Evolutionary conservation across 2,329 filamentous ascomycete species (phyloP).

Genomic region (Aspergillus arachidicola): DNA sequence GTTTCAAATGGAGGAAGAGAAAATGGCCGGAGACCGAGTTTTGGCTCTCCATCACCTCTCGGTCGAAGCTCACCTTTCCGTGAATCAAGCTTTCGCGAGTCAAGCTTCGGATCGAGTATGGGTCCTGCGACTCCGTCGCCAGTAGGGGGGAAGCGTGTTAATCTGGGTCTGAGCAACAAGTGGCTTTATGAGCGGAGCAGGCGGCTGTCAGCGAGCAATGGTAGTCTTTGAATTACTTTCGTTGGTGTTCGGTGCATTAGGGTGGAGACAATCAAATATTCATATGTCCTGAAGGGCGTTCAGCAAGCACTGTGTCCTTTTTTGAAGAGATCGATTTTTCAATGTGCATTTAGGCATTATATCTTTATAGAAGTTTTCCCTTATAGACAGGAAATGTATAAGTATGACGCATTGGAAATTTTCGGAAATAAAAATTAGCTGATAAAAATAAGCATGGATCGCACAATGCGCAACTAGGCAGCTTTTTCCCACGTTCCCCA

Average conservation of each 20-base stretch:
- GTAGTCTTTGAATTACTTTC: conserved; percentile 30
- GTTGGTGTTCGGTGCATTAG: conserved; percentile 13
- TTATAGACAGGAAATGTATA: not conserved
- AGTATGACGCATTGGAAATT: not conserved
- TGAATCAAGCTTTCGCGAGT: conserved; percentile 25
- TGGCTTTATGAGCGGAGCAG: conserved; percentile 87
- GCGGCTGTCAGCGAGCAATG: conserved; percentile 41
- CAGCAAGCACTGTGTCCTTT: conserved; percentile 4
- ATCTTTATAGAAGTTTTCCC: not conserved
- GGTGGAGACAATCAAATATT: conserved; percentile 14
- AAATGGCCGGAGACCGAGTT: conserved; percentile 52
- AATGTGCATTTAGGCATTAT: not conserved
- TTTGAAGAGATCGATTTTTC: not conserved
- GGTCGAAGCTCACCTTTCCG: conserved; percentile 36
- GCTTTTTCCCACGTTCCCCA: conserved; percentile 5
- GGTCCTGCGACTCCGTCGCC: conserved; percentile 71
- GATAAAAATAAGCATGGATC: not conserved
- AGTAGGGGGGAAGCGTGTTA: conserved; percentile 65
- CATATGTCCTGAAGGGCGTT: conserved; percentile 12
- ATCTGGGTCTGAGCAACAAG: conserved; percentile 82
- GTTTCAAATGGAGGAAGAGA: conserved; percentile 50
- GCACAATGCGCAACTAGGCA: conserved; percentile 1
- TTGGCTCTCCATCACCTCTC: conserved; percentile 54
- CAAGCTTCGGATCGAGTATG: conserved; percentile 43
- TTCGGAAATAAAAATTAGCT: not conserved